Conservation (phyloP, 2,329 filamentous ascomycete species). For the Furcasterigmium sp. region DNA sequence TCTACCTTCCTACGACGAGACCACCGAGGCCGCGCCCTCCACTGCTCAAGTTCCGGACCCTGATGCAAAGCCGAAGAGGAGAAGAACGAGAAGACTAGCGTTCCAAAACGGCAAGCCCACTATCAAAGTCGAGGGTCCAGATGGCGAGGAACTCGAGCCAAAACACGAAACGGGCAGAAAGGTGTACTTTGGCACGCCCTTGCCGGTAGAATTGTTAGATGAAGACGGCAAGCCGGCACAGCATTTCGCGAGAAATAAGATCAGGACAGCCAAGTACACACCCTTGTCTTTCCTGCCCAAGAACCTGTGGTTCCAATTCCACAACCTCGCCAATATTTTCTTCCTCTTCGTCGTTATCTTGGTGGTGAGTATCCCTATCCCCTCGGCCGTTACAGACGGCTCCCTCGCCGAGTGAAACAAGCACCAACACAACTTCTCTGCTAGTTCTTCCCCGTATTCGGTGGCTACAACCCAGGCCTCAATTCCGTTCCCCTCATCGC, state of each 20-base stretch:
- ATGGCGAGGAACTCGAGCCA: conserved; percentile 20
- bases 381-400: background rate
- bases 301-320: conserved; percentile 96
- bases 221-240: conserved; percentile 70
- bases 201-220: conserved; percentile 71
- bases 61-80: background rate
- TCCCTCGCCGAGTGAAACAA: conserved; percentile 2
- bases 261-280: conserved; percentile 96
- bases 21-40: conserved; percentile 17
- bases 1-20: conserved; percentile 19
- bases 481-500: conserved; percentile 90
- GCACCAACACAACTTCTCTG: conserved; percentile 8
- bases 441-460: conserved; percentile 95
- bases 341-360: conserved; percentile 96
- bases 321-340: conserved; percentile 97
- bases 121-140: conserved; percentile 24
- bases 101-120: conserved; percentile 6
- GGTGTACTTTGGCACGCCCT: conserved; percentile 80
- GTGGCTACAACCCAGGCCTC: conserved; percentile 81
- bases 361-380: conserved; percentile 57
- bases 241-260: conserved; percentile 86
- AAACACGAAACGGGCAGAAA: conserved; percentile 43
- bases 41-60: background rate
- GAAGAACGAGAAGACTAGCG: background rate
- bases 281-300: conserved; percentile 92